Base-by-base conservation (phyloP, 805 yeast species). In the Schwanniomyces sp. region DNA sequence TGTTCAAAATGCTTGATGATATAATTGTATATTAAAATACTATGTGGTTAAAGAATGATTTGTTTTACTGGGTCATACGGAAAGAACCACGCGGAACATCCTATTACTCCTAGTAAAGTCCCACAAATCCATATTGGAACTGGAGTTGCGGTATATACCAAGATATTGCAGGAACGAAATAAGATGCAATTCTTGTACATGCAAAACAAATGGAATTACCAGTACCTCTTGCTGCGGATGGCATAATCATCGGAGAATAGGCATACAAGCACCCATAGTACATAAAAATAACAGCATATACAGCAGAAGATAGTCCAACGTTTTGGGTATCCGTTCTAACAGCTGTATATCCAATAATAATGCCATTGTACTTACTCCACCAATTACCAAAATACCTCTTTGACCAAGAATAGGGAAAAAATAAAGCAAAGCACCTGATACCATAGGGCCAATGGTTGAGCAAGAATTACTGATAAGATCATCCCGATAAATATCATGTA, bases 311-410 rank as follows among this genome's bases (percentile, higher is more conserved):
- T 27, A 61, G 47, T 2, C 57, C 66, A 30, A 82, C 81, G 58
- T 81, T 81, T 29, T 64, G 62, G 34, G 76, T 66, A 41, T 78
- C 69, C 0, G 81, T 76, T 59, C 76, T 73, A 9, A 81, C 80
- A 1, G 81, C 77, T 17, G 88, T 84, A 57, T 82, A 82, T 41
- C 85, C 85, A 56, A 82, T 49, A 84, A 62, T 44, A 84, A 74
- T 1, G 79, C 81, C 76, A 81, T 81, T 1, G 82, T 66, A 24
- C 75, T 53, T 9, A 82, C 34, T 3, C 82, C 79, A 34, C 86
- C 84, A 46, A 78, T 67, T 1, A 69, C 66, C 75, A 83, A 69
- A 1, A 83, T 75, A 21, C 86, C 86, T 54, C 80, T 70, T 58
- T 85, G 70, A 9, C 86, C 85, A 25, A 82, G 59, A 1, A 43